Percentiles rank a stretch among this genome's conserved stretches.
phyloP scores from a whole-genome alignment of 2,329 filamentous ascomycete species.

The Periglandula ipomoeae region DNA sequence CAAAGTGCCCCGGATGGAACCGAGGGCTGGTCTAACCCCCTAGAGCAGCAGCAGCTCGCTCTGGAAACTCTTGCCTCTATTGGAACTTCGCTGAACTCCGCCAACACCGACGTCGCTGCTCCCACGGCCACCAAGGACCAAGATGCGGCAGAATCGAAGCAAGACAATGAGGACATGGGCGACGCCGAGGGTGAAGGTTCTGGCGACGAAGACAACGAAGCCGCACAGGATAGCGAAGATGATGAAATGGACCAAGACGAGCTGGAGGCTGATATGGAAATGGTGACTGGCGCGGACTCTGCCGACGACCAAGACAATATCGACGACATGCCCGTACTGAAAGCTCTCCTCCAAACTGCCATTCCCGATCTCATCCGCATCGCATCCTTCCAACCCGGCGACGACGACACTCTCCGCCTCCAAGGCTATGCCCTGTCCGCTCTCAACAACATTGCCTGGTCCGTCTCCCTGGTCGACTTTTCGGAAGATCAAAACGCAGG shows the following conservation, averaged over 20 bases:
- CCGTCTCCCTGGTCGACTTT: slow-evolving; percentile 52
- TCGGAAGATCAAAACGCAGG: slow-evolving; percentile 40
- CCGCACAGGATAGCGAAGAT: slow-evolving; percentile 31
- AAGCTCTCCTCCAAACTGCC: slow-evolving; percentile 27
- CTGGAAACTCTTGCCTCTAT: slow-evolving; percentile 57
- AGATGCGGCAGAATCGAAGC: slow-evolving; percentile 28
- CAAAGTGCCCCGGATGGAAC: slow-evolving; percentile 20
- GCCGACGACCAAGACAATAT: slow-evolving; percentile 29
- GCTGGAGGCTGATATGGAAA: slow-evolving; percentile 56
- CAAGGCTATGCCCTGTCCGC: slow-evolving; percentile 48
- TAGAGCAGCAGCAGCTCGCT: slow-evolving; percentile 43
- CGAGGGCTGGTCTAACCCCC: slow-evolving; percentile 29
- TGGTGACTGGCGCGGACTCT: slow-evolving; percentile 45
- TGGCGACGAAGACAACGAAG: slow-evolving; percentile 25
- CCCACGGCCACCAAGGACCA: slow-evolving; percentile 15
- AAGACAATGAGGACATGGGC: slow-evolving; percentile 30
- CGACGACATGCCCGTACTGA: slow-evolving; percentile 45
- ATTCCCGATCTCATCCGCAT: slow-evolving; percentile 38
- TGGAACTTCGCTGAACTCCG: slow-evolving; percentile 46
- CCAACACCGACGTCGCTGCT: slow-evolving; percentile 29
- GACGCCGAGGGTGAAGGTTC: slow-evolving; percentile 28
- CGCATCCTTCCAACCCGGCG: slow-evolving; percentile 28
- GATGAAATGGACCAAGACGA: slow-evolving; percentile 49
- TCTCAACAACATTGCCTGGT: slow-evolving; percentile 61
- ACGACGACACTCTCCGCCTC: slow-evolving; percentile 34